Evolutionary conservation across 306 rosid genomes (phyloP).

Genomic region (Vigna nakashimae): DNA sequence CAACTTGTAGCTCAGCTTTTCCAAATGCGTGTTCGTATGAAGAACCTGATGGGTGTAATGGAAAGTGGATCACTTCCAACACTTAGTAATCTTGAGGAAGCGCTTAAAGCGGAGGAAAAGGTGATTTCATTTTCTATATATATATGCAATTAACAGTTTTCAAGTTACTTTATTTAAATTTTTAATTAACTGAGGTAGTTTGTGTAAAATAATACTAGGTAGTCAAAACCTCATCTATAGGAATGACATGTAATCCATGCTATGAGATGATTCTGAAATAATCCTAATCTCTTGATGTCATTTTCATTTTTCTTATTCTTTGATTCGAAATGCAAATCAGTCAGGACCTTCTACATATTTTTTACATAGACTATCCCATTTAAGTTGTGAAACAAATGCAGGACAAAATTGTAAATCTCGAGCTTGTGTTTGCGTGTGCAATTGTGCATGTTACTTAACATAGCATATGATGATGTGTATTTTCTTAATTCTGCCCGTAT

Average conservation of each 20-base stretch:
- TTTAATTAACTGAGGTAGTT: constrained; percentile 8
- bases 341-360: constrained; percentile 8
- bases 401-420: constrained; percentile 18
- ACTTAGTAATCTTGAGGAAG: constrained; percentile 86
- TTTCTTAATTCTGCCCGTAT: constrained; percentile 35
- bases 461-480: constrained; percentile 36
- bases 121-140: constrained; percentile 49
- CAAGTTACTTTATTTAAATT: not conserved
- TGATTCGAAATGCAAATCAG: not conserved
- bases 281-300: not conserved
- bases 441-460: constrained; percentile 9
- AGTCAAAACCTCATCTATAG: constrained; percentile 10
- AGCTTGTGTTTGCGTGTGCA: constrained; percentile 19
- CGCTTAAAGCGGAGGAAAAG: constrained; percentile 89
- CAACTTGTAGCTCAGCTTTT: constrained; percentile 92
- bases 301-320: not conserved
- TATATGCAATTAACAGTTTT: constrained; percentile 5
- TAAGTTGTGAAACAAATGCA: not conserved
- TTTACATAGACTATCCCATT: not conserved
- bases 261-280: constrained; percentile 11
- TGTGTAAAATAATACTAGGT: not conserved
- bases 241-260: constrained; percentile 22
- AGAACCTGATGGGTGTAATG: constrained; percentile 93
- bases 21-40: constrained; percentile 97
- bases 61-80: constrained; percentile 88